A percentile compares a stretch with the other conserved stretches of the same genome.
These are phyloP conservation scores for Phialophora tarda DNA, from an alignment of 2,329 filamentous ascomycete genomes.

Conservation along the genomic window DNA sequence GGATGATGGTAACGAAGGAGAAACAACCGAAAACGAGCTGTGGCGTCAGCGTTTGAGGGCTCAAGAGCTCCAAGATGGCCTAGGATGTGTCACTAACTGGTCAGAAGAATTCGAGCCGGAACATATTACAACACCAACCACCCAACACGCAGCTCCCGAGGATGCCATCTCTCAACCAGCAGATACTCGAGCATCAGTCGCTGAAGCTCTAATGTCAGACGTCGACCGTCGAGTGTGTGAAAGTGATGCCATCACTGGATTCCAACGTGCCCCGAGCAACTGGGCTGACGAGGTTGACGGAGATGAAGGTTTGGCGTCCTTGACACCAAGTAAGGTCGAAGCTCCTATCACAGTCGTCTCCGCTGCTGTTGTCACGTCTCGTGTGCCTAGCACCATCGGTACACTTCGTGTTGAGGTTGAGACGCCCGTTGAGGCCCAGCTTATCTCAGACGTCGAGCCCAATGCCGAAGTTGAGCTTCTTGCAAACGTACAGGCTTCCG, in stretches of 20 bases:
- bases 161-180: background rate
- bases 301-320: background rate
- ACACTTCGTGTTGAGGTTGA: background rate
- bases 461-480: background rate
- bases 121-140: background rate
- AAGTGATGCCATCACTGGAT: background rate
- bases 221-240: background rate
- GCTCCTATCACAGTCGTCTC: background rate
- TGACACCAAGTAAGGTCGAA: background rate
- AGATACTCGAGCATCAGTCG: background rate
- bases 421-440: background rate
- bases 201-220: background rate
- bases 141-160: background rate
- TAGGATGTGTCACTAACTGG: background rate
- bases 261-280: background rate
- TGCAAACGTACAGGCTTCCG: background rate
- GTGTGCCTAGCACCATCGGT: background rate
- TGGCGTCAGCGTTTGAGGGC: background rate
- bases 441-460: background rate
- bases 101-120: background rate
- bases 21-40: background rate
- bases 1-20: background rate
- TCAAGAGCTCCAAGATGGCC: background rate
- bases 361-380: background rate
- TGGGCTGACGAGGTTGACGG: slow-evolving; percentile 20